These are phyloP conservation scores for Trichoderma semiorbis DNA, from an alignment of 2,329 filamentous ascomycete species.

Conservation along the genomic window DNA sequence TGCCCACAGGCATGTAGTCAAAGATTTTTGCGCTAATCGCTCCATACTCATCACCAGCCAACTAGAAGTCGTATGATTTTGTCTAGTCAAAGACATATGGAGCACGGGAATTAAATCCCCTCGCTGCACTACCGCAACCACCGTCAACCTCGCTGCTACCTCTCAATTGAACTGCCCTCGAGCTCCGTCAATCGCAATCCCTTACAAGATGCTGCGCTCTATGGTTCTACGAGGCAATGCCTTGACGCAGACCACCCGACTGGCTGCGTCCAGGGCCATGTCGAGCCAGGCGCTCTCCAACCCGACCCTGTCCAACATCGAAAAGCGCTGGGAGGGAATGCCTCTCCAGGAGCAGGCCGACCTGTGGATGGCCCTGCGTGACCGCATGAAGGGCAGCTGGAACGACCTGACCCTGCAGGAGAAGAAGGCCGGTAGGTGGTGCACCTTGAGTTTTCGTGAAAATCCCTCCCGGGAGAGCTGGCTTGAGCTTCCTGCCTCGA, in stretches of 20 bases:
- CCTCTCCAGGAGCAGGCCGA: constrained; percentile 98
- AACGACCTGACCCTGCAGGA: constrained; percentile 90
- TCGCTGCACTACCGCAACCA: constrained; percentile 25
- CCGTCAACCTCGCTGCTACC: constrained; percentile 12
- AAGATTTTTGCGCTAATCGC: constrained; percentile 11
- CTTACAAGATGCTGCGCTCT: constrained; percentile 51
- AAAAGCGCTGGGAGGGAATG: constrained; percentile 99
- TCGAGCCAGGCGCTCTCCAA: constrained; percentile 94
- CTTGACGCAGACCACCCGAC: constrained; percentile 42
- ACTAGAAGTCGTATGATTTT: constrained; percentile 14
- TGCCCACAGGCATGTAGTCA: neutral
- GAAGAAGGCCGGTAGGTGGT: constrained; percentile 94
- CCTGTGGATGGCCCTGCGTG: constrained; percentile 95
- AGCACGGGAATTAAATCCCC: constrained; percentile 22
- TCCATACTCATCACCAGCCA: constrained; percentile 7
- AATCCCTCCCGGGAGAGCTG: constrained; percentile 32
- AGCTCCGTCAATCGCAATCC: constrained; percentile 5
- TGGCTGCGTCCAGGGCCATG: constrained; percentile 50
- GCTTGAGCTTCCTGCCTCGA: neutral
- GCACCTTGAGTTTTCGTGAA: constrained; percentile 21
- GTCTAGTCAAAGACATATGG: constrained; percentile 1
- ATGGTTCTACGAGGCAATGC: constrained; percentile 51
- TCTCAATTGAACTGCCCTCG: constrained; percentile 33
- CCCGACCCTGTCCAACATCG: constrained; percentile 94
- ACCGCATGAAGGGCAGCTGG: constrained; percentile 99